A percentile compares a stretch with the other conserved stretches of the same genome.
Conservation (phyloP, 768 basidiomycete species). For the Myochromella boudieri region DNA sequence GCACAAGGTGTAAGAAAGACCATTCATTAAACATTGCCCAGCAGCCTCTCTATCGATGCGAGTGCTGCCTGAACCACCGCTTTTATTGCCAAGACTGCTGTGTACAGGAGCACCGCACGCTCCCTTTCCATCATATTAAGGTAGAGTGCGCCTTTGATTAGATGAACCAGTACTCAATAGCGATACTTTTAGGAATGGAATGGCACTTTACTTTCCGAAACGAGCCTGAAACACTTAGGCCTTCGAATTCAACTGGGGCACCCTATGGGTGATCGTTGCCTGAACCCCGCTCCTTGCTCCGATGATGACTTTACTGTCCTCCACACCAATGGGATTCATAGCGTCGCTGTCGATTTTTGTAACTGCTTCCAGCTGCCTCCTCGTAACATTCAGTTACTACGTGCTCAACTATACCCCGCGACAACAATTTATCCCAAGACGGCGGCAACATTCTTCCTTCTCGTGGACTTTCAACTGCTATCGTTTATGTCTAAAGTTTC, state of each 20-base stretch:
- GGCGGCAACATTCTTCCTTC: conserved; percentile 3
- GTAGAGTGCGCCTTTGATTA: no score
- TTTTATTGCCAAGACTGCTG: no score
- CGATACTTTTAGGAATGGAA: conserved; percentile 17
- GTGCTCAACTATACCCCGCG: conserved; percentile 3
- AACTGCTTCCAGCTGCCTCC: conserved; percentile 1
- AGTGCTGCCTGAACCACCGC: no score
- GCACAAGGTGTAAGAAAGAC: no score
- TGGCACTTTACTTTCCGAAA: background rate
- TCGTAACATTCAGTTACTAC: conserved; percentile 10
- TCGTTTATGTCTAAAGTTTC: conserved; percentile 11
- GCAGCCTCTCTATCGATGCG: no score
- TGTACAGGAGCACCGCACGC: no score
- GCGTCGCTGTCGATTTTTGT: conserved; percentile 8
- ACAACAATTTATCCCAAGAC: no score
- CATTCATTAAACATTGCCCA: no score
- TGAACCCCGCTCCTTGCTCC: background rate
- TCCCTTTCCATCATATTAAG: no score
- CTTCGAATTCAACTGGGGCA: conserved; percentile 22
- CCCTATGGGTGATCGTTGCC: background rate
- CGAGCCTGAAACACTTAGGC: conserved; percentile 14
- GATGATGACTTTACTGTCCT: conserved; percentile 1
- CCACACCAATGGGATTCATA: conserved; percentile 1
- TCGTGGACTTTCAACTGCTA: conserved; percentile 10
- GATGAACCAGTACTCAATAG: no score